Evolutionary conservation across 495 filamentous ascomycete species (phyloP).

Genomic region (Friedmanniomyces simplex): DNA sequence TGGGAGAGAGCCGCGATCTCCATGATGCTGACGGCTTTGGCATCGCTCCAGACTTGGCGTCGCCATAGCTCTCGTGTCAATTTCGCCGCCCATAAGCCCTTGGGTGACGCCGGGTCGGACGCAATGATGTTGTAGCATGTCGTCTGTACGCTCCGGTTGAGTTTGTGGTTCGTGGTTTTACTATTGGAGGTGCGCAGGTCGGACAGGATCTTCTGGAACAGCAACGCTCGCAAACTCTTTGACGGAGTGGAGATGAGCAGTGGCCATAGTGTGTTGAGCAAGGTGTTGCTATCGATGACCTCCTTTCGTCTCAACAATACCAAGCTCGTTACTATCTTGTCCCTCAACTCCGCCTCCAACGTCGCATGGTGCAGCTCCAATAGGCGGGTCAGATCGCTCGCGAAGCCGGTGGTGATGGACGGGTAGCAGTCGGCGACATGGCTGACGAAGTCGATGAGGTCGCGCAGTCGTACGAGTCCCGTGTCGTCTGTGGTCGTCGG

Average conservation of each 20-base stretch:
- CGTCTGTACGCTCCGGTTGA: slow-evolving; percentile 87
- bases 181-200: slow-evolving; percentile 78
- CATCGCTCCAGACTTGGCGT: slow-evolving; percentile 77
- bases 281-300: slow-evolving; percentile 67
- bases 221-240: slow-evolving; percentile 70
- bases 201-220: slow-evolving; percentile 84
- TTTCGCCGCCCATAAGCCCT: slow-evolving; percentile 90
- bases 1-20: slow-evolving; percentile 74
- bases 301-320: slow-evolving; percentile 84
- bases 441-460: slow-evolving; percentile 79
- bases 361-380: slow-evolving; percentile 69
- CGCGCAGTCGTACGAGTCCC: slow-evolving; percentile 67
- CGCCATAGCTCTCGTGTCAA: slow-evolving; percentile 82
- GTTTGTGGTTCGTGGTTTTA: slow-evolving; percentile 75
- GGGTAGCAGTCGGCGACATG: slow-evolving; percentile 94
- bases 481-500: slow-evolving; percentile 65
- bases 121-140: slow-evolving; percentile 85
- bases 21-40: slow-evolving; percentile 86
- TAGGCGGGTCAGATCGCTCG: slow-evolving; percentile 69
- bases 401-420: slow-evolving; percentile 61
- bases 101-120: slow-evolving; percentile 68
- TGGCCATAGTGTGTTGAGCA: slow-evolving; percentile 84
- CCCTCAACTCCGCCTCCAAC: slow-evolving; percentile 70
- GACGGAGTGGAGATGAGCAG: slow-evolving; percentile 78
- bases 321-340: slow-evolving; percentile 88